Evolutionary conservation across 805 yeast species (phyloP), one percentile per base, ranked within the genome.

Genomic region (Wickerhamiella sergipiensis): DNA sequence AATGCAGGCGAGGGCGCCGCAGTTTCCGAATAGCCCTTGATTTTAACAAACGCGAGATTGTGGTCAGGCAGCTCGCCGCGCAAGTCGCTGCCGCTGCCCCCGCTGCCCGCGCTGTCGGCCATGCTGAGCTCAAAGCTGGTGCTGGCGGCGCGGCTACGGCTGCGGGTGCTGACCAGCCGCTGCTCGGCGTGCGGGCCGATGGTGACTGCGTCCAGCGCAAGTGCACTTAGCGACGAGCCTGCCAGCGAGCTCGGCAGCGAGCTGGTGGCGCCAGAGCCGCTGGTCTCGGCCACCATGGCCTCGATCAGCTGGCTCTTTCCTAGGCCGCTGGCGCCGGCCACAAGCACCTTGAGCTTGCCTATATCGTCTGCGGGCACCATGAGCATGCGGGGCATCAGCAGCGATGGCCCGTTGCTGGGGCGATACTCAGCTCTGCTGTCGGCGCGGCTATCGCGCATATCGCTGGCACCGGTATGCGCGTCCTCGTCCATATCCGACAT

Each of bases 311-410:
- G 54, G n/a, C 53, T 42, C 38, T 50, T 52, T 22, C 56, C 54
- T 9, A 42, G 17, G 7, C 43, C 51, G 6, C 43, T 38, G 15
- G 36, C 39, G 12, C 56, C 56, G 8, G 50, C 49, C 2, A 54
- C 51, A 2, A 54, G 46, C 9, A 50, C 47, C 18, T 51, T 50
- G 15, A 54, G 52, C 46, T 52, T 52, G 39, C 56, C 56, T 1
- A 45, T 38, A 6, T 40, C 31, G 19, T 15, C 40, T 7, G 19
- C 40, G 5, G 24, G 45, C 13, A 42, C 29, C 31, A 45, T 8
- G 19, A 46, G 36, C 42, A 50, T 18, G 12, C 56, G 51, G n/a
- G 56, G 56, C 56, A 53, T 53, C 15, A 53, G 26, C 22, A 53
- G 51, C 21, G 54, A 39, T 5, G 48, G 42, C 23, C 48, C 55